These are phyloP conservation scores for Onygenales sp. DNA, from an alignment of 2,329 filamentous ascomycete species.

Conservation along the genomic window DNA sequence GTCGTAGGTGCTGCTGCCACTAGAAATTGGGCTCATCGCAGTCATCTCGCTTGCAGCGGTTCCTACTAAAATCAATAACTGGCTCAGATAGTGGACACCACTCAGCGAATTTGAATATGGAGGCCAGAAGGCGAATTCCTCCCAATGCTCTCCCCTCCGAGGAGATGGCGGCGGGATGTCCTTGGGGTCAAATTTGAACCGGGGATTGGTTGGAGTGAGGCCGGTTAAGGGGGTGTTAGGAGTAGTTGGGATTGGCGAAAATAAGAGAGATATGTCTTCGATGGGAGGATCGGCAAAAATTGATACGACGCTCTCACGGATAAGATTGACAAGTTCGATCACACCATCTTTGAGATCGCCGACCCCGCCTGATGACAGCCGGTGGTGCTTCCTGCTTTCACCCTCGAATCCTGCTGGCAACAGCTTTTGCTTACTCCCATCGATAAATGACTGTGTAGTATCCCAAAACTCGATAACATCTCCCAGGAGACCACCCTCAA, in stretches of 20 bases:
- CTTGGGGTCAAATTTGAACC: constrained; percentile 70
- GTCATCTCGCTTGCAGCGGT: constrained; percentile 80
- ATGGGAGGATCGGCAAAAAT: constrained; percentile 85
- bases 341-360: constrained; percentile 65
- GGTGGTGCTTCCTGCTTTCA: constrained; percentile 71
- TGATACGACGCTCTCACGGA: constrained; percentile 67
- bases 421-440: constrained; percentile 69
- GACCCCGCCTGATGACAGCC: constrained; percentile 61
- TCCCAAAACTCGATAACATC: constrained; percentile 94
- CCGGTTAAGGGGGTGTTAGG: constrained; percentile 54
- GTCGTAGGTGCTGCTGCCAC: constrained; percentile 51
- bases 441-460: constrained; percentile 79
- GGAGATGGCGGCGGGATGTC: constrained; percentile 70
- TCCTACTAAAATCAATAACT: constrained; percentile 73
- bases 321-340: constrained; percentile 70
- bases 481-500: constrained; percentile 67
- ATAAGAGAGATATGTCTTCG: constrained; percentile 79
- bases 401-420: constrained; percentile 74
- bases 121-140: constrained; percentile 93
- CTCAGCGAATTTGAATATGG: constrained; percentile 86
- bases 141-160: constrained; percentile 74
- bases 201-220: constrained; percentile 54
- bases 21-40: constrained; percentile 57
- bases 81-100: constrained; percentile 81
- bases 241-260: constrained; percentile 64